Base-by-base conservation (phyloP, 768 basidiomycete genomes). In the Pisolithus marmoratus region DNA sequence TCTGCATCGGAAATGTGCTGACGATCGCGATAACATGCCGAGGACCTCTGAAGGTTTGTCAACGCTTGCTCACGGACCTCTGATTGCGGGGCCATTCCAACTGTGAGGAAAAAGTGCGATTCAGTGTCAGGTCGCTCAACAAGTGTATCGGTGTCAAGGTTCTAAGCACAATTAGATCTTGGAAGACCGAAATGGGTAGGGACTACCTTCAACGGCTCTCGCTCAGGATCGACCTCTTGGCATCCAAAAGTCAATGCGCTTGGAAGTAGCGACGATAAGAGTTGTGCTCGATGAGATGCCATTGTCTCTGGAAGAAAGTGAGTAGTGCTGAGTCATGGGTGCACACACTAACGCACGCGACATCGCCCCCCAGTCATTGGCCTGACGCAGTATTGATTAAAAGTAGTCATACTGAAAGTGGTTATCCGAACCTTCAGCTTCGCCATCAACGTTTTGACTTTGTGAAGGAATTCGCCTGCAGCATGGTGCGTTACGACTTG, bases 391-490 rank as follows among this genome's bases (percentile, higher is more conserved):
- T 43, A 36, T 51, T 27, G 11, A 46, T 29, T 48, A 42, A 7
- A 47, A 36, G 9, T 3, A n/a, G 29, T 11, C 14, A 48, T 23
- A 14, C 24, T 29, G n/a, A 11, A 8, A 19, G 23, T n/a, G 6
- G 41, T 3, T 6, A 45, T 36, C 34, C 26, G 48, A 48, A 76
- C 80, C 72, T 81, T 81, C 41, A 82, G 59, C 53, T 82, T 82
- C 4, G 80, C 80, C 80, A 82, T 82, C 46, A 82, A 57, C 0
- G 77, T 78, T 60, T 82, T 82, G 52, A 82, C 58, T 0, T 71
- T 77, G 46, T 74, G 71, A 8, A 81, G 62, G 55, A 81, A 81
- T 49, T 76, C 69, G 17, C 74, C 73, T 0, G 76, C 80, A 2
- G 70, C 65, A 2, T 59, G 60, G 57, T 81, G 78, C 0, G 78